Evolutionary conservation across 2,329 filamentous ascomycete species (phyloP).

Genomic region (Aspergillus japonicus): DNA sequence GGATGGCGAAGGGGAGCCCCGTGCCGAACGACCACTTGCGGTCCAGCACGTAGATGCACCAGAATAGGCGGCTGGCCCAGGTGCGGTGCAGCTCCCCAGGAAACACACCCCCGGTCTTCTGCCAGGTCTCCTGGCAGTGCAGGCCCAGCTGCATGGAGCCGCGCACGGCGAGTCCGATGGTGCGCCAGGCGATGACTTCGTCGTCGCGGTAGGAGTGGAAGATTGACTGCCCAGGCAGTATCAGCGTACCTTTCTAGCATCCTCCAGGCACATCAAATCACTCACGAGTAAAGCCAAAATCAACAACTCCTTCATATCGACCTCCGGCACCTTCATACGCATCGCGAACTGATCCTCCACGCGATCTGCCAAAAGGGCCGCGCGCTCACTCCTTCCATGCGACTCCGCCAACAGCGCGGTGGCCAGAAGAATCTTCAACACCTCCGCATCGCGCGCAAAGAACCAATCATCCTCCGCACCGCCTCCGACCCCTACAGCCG

Average conservation of each 20-base stretch:
- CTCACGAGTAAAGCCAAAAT: slow-evolving; percentile 32
- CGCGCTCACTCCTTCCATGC: slow-evolving; percentile 67
- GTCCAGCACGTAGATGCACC: slow-evolving; percentile 54
- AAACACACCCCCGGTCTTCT: slow-evolving; percentile 34
- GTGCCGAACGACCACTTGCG: slow-evolving; percentile 55
- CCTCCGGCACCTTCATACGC: slow-evolving; percentile 34
- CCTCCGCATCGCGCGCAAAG: slow-evolving; percentile 55
- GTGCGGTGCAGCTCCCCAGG: slow-evolving; percentile 38
- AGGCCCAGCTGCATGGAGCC: slow-evolving; percentile 52
- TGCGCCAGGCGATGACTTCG: slow-evolving; percentile 51
- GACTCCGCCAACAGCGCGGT: slow-evolving; percentile 72
- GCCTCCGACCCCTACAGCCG: not conserved
- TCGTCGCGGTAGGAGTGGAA: slow-evolving; percentile 49
- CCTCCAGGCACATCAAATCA: not conserved
- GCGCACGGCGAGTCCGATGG: slow-evolving; percentile 49
- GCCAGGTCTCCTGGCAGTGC: slow-evolving; percentile 47
- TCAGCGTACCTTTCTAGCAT: not conserved
- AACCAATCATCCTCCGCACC: slow-evolving; percentile 33
- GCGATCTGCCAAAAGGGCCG: slow-evolving; percentile 33
- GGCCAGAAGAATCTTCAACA: slow-evolving; percentile 78
- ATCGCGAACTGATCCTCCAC: slow-evolving; percentile 37
- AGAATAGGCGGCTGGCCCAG: slow-evolving; percentile 45
- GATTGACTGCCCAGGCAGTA: slow-evolving; percentile 26
- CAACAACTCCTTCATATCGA: slow-evolving; percentile 41
- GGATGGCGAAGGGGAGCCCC: slow-evolving; percentile 50